phyloP scores from a whole-genome alignment of 192 early-diverging fungal species.

The Coemansia brasiliensis region DNA sequence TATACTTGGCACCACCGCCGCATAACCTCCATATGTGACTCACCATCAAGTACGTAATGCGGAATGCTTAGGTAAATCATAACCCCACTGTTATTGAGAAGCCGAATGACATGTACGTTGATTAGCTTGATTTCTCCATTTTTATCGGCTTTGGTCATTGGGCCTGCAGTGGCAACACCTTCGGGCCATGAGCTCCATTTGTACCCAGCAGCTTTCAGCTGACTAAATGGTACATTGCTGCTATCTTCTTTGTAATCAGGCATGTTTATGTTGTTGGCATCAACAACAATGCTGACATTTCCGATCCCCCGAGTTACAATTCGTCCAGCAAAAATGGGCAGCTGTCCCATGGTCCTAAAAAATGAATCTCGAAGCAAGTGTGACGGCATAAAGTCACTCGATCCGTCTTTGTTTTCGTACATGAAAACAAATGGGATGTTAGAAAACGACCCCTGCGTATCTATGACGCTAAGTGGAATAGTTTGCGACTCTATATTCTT shows the following conservation, averaged over 20 bases:
- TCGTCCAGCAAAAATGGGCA: slow-evolving; percentile 32
- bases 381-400: slow-evolving; percentile 28
- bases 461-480: slow-evolving; percentile 26
- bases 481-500: slow-evolving; percentile 36
- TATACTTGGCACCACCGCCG: slow-evolving; percentile 36
- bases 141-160: slow-evolving; percentile 18
- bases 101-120: slow-evolving; percentile 42
- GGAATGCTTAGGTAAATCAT: slow-evolving; percentile 44
- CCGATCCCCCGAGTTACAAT: slow-evolving; percentile 23
- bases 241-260: slow-evolving; percentile 37
- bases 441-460: slow-evolving; percentile 45
- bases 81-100: slow-evolving; percentile 38
- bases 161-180: slow-evolving; percentile 35
- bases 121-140: slow-evolving; percentile 40
- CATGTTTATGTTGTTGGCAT: slow-evolving; percentile 28
- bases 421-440: slow-evolving; percentile 54
- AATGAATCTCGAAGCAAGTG: slow-evolving; percentile 27
- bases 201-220: slow-evolving; percentile 22
- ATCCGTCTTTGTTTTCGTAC: slow-evolving; percentile 24
- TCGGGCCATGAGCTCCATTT: slow-evolving; percentile 43
- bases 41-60: slow-evolving; percentile 40
- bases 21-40: slow-evolving; percentile 34
- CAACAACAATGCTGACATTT: slow-evolving; percentile 30
- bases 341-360: slow-evolving; percentile 21
- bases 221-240: slow-evolving; percentile 26